Evolutionary conservation across 73 alveolate species (phyloP).

Genomic region (Durusdinium trenchii): DNA sequence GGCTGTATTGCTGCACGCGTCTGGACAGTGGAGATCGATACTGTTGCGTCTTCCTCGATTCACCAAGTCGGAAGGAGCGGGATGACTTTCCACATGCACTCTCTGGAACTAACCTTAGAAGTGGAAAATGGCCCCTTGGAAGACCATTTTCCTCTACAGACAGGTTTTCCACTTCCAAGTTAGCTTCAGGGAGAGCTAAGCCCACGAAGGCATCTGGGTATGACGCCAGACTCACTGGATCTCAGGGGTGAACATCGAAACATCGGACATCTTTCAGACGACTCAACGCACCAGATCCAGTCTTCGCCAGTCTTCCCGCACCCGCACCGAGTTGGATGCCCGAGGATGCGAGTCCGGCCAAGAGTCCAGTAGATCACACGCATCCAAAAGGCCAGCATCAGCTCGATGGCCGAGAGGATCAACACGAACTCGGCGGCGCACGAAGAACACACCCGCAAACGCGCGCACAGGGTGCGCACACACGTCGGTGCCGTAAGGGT

Average conservation of each 20-base stretch:
- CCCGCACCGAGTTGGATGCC: background rate
- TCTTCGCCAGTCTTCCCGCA: too few relatives aligned
- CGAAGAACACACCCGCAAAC: background rate
- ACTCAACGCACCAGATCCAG: too few relatives aligned
- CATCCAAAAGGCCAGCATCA: background rate
- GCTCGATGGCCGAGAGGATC: background rate
- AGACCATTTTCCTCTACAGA: too few relatives aligned
- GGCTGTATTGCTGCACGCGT: slow-evolving; percentile 59
- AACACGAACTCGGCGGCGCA: background rate
- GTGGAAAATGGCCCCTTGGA: too few relatives aligned
- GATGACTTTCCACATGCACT: background rate
- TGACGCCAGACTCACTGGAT: too few relatives aligned
- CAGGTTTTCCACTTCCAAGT: too few relatives aligned
- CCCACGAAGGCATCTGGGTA: too few relatives aligned
- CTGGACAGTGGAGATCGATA: slow-evolving; percentile 20
- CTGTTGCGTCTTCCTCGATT: slow-evolving; percentile 27
- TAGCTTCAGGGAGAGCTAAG: too few relatives aligned
- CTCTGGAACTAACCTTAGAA: too few relatives aligned
- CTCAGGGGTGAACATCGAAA: too few relatives aligned
- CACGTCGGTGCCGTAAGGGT: background rate
- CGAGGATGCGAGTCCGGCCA: background rate
- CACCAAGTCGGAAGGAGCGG: background rate
- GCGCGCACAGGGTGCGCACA: background rate
- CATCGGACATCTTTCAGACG: too few relatives aligned
- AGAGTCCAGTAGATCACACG: background rate